Evolutionary conservation across 495 filamentous ascomycete species (phyloP).

Genomic region (Xylaria longipes): DNA sequence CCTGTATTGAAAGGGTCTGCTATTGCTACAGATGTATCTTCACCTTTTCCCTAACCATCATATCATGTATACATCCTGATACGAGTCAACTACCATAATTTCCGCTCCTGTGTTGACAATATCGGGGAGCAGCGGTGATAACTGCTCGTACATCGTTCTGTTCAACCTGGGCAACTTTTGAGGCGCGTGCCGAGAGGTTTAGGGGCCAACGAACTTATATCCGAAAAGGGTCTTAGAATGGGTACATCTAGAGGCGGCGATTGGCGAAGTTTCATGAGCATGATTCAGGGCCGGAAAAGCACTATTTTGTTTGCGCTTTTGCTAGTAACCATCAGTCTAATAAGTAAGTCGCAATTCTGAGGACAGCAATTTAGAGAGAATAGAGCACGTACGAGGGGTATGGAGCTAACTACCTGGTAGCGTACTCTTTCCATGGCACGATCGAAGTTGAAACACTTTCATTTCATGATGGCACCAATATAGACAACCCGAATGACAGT

Average conservation of each 20-base stretch:
- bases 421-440: neutral
- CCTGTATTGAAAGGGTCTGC: neutral
- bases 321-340: neutral
- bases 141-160: neutral
- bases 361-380: neutral
- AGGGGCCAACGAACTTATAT: neutral
- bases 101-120: no score
- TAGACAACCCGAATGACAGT: neutral
- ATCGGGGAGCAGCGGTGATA: neutral
- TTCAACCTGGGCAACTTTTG: neutral
- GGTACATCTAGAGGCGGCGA: neutral
- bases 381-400: no score
- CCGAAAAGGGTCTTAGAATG: neutral
- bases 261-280: neutral
- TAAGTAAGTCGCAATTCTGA: neutral
- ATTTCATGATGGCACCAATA: neutral
- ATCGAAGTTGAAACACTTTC: neutral
- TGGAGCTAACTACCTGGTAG: constrained; percentile 6
- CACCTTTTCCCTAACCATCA: no score
- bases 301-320: neutral
- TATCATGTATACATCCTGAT: neutral
- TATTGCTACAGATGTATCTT: neutral
- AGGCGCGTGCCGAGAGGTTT: neutral
- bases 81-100: no score
- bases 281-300: neutral